phyloP scores from a whole-genome alignment of 148 eudicot genomes.

The Persicaria tinctoria region DNA sequence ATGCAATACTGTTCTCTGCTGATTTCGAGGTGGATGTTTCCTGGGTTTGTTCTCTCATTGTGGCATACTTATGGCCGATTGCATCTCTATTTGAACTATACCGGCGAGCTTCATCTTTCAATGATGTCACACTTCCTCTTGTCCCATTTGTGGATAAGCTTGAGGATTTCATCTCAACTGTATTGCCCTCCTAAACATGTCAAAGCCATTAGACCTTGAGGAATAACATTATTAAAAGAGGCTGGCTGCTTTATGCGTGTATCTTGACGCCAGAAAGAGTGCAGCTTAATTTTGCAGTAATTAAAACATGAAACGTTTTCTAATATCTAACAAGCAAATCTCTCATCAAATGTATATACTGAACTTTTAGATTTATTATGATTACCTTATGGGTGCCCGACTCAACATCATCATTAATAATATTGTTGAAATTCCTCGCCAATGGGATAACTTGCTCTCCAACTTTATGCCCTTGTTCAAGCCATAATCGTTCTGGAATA shows the following conservation, averaged over 20 bases:
- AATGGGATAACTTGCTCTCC: slow-evolving; percentile 86
- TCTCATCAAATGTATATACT: neutral
- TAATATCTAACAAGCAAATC: neutral
- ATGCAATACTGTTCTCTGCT: slow-evolving; percentile 36
- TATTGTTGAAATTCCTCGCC: slow-evolving; percentile 72
- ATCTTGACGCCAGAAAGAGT: neutral
- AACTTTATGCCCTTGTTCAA: slow-evolving; percentile 78
- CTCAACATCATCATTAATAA: slow-evolving; percentile 58
- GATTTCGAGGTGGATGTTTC: slow-evolving; percentile 35
- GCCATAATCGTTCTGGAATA: slow-evolving; percentile 68
- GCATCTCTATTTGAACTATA: slow-evolving; percentile 56
- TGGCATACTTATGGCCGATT: slow-evolving; percentile 70
- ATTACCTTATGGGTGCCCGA: slow-evolving; percentile 27
- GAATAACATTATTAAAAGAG: neutral
- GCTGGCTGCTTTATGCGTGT: neutral
- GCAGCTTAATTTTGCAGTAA: neutral
- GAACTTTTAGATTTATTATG: neutral
- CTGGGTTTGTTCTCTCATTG: slow-evolving; percentile 61
- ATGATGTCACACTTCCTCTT: slow-evolving; percentile 34
- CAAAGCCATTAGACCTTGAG: neutral
- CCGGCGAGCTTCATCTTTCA: slow-evolving; percentile 43
- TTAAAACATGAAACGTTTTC: neutral
- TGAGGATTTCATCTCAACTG: slow-evolving; percentile 38
- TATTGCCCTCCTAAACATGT: slow-evolving; percentile 28
- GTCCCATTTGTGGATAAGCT: slow-evolving; percentile 25